Conservation (phyloP, 2,329 filamentous ascomycete species). For the Lomentospora prolificans region DNA sequence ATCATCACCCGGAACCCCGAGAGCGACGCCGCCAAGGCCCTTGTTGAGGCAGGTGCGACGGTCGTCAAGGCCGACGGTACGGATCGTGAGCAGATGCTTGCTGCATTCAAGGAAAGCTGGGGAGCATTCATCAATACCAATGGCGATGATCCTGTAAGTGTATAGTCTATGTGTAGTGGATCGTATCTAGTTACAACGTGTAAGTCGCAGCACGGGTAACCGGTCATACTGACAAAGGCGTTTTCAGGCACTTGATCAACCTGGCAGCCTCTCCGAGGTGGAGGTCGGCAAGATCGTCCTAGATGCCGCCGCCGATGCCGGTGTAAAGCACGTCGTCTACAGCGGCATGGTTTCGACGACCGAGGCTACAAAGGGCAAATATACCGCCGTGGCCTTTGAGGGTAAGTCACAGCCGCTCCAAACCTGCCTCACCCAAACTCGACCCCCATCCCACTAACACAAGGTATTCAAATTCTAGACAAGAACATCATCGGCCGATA, state of each 20-base stretch:
- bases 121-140: slow-evolving; percentile 46
- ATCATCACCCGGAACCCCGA: slow-evolving; percentile 32
- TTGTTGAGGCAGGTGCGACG: slow-evolving; percentile 30
- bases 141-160: slow-evolving; percentile 27
- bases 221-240: no score
- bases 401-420: slow-evolving; percentile 15
- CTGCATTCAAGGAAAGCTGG: slow-evolving; percentile 33
- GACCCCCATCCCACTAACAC: neutral
- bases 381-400: slow-evolving; percentile 23
- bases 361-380: slow-evolving; percentile 22
- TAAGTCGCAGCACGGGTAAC: no score
- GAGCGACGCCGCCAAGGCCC: slow-evolving; percentile 27
- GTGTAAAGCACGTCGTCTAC: slow-evolving; percentile 25
- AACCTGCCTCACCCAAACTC: neutral
- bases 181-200: no score
- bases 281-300: slow-evolving; percentile 25
- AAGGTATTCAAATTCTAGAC: slow-evolving; percentile 15
- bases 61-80: slow-evolving; percentile 33
- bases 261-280: slow-evolving; percentile 20
- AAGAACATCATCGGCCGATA: slow-evolving; percentile 28
- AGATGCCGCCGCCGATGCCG: slow-evolving; percentile 22
- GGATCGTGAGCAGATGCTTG: slow-evolving; percentile 26
- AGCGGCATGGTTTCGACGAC: slow-evolving; percentile 23
- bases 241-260: slow-evolving; percentile 16
- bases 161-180: neutral